Conservation (phyloP, 371 early-diverging fungal species). For the Amoeboaphelidium occidentale region DNA sequence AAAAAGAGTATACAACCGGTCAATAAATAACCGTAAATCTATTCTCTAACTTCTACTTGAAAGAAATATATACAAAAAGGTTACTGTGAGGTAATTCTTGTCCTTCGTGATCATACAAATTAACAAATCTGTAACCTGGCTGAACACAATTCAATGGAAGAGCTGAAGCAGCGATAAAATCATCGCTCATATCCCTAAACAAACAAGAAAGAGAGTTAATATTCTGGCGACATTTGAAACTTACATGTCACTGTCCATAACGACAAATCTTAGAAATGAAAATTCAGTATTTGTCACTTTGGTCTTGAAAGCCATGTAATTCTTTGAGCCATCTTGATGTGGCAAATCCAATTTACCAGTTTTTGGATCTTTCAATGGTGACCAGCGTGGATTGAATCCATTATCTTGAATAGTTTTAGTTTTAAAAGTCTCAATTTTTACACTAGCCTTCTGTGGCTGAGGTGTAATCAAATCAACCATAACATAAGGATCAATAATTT, state of each 20-base stretch:
- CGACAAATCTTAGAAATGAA: constrained; percentile 20
- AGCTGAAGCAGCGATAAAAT: not conserved
- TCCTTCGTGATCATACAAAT: constrained; percentile 23
- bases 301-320: constrained; percentile 15
- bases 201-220: constrained; percentile 18
- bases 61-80: constrained; percentile 14
- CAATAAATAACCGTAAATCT: not conserved
- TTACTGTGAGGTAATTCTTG: constrained; percentile 28
- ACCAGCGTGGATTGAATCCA: constrained; percentile 36
- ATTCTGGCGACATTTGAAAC: constrained; percentile 19
- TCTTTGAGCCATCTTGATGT: not conserved
- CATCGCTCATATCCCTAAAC: constrained; percentile 9
- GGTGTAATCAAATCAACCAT: constrained; percentile 21
- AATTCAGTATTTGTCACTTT: constrained; percentile 14
- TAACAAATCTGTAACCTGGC: constrained; percentile 30
- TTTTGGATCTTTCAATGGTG: not conserved
- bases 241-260: constrained; percentile 18
- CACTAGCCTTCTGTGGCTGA: constrained; percentile 1
- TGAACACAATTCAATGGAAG: constrained; percentile 1
- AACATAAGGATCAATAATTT: constrained; percentile 28
- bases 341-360: not conserved
- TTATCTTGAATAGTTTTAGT: constrained; percentile 16
- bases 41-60: not conserved
- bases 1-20: not conserved
- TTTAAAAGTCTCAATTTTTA: constrained; percentile 9